Conservation (phyloP, 148 eudicot genomes). For the Simmondsia chinensis region DNA sequence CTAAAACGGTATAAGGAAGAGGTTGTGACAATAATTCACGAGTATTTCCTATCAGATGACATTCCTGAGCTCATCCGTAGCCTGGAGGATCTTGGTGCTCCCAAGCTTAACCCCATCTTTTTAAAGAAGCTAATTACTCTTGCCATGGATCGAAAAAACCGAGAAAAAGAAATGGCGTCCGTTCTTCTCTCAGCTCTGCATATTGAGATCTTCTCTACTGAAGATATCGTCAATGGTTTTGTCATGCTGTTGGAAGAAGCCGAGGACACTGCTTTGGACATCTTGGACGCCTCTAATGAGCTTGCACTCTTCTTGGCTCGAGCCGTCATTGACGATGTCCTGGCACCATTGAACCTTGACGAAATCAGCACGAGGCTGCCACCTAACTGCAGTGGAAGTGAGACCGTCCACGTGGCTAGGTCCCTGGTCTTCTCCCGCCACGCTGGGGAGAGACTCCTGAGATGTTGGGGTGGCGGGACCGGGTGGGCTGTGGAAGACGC, state of each 20-base stretch:
- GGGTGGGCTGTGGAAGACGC: slow-evolving; percentile 99
- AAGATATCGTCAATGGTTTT: slow-evolving; percentile 84
- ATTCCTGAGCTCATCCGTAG: slow-evolving; percentile 86
- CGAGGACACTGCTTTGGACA: slow-evolving; percentile 87
- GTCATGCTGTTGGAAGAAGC: slow-evolving; percentile 84
- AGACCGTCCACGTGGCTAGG: slow-evolving; percentile 75
- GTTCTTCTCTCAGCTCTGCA: slow-evolving; percentile 86
- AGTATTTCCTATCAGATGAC: slow-evolving; percentile 91
- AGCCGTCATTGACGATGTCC: slow-evolving; percentile 88
- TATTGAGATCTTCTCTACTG: slow-evolving; percentile 84
- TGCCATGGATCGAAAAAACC: slow-evolving; percentile 91
- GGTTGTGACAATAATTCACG: slow-evolving; percentile 71
- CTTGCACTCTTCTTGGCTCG: slow-evolving; percentile 81
- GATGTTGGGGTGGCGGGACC: slow-evolving; percentile 99
- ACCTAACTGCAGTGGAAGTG: slow-evolving; percentile 74
- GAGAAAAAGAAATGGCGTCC: slow-evolving; percentile 99
- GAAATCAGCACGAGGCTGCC: slow-evolving; percentile 58
- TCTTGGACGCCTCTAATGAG: slow-evolving; percentile 82
- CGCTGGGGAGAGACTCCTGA: slow-evolving; percentile 86
- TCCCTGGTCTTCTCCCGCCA: slow-evolving; percentile 81
- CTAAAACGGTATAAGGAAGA: slow-evolving; percentile 60
- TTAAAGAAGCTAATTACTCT: too few relatives aligned
- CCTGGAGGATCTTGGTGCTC: slow-evolving; percentile 72
- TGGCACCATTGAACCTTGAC: slow-evolving; percentile 79
- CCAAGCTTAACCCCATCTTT: too few relatives aligned